Percentiles rank a stretch among this genome's conserved stretches.
These are phyloP conservation scores for Vigna hirtella DNA, from an alignment of 306 rosid genomes.

Conservation along the genomic window DNA sequence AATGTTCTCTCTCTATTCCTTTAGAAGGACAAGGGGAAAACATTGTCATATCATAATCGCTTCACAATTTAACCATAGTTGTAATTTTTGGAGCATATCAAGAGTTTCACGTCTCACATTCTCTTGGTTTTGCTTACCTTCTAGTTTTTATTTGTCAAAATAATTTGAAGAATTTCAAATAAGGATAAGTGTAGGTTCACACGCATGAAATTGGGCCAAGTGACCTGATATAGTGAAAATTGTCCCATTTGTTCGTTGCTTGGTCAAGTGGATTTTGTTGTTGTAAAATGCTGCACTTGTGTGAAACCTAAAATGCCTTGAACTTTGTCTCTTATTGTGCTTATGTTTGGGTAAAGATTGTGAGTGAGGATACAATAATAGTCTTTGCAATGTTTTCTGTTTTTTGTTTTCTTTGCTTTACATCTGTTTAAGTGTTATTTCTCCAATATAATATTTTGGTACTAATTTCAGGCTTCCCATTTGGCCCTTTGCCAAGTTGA, in stretches of 20 bases:
- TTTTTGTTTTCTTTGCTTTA: background rate
- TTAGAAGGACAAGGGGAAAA: background rate
- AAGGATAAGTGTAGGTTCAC: background rate
- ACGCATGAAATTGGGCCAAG: background rate
- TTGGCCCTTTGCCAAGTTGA: slow-evolving; percentile 89
- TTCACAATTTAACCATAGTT: background rate
- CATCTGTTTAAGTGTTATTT: background rate
- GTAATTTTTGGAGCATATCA: background rate
- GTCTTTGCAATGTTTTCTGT: background rate
- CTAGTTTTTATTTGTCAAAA: background rate
- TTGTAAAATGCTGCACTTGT: no score
- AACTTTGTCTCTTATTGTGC: background rate
- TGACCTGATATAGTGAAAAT: background rate
- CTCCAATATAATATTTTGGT: slow-evolving; percentile 4
- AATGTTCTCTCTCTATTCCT: slow-evolving; percentile 3
- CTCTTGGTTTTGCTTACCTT: background rate
- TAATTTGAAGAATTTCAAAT: background rate
- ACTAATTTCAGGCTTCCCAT: slow-evolving; percentile 68
- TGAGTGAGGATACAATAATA: background rate
- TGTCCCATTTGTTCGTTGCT: background rate
- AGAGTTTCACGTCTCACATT: background rate
- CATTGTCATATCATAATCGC: background rate
- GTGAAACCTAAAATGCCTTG: background rate
- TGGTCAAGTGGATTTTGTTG: no score
- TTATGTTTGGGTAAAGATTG: background rate